These are phyloP conservation scores for Arachnomyces sp. DNA, from an alignment of 2,329 filamentous ascomycete species.

Conservation along the genomic window DNA sequence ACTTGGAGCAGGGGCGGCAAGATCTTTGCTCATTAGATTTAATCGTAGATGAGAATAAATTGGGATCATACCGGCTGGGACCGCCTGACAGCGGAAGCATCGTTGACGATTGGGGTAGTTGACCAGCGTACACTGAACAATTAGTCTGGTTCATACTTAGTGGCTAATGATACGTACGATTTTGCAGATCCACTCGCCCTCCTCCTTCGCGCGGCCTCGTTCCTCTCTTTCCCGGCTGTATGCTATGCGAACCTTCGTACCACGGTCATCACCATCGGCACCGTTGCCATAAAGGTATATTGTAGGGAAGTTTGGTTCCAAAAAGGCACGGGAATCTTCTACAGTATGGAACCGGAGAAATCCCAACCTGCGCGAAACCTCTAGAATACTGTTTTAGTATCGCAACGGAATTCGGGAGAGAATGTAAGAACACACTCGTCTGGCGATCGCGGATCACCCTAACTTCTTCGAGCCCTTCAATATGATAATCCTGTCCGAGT, in stretches of 20 bases:
- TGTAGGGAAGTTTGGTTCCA: slow-evolving; percentile 44
- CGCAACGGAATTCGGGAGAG: background rate
- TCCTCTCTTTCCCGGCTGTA: slow-evolving; percentile 48
- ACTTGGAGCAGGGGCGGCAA: slow-evolving; percentile 19
- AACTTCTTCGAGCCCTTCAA: slow-evolving; percentile 48
- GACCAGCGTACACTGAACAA: slow-evolving; percentile 43
- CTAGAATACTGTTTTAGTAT: slow-evolving; percentile 27
- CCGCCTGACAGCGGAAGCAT: slow-evolving; percentile 52
- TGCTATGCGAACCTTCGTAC: slow-evolving; percentile 42
- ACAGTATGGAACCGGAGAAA: slow-evolving; percentile 48
- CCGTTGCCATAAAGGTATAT: slow-evolving; percentile 43
- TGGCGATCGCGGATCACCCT: slow-evolving; percentile 51
- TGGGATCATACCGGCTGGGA: slow-evolving; percentile 40
- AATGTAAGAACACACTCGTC: slow-evolving; percentile 38
- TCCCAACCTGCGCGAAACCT: slow-evolving; percentile 47
- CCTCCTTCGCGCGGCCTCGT: slow-evolving; percentile 37
- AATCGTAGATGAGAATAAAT: background rate
- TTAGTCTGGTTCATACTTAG: slow-evolving; percentile 4
- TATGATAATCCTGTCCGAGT: slow-evolving; percentile 43
- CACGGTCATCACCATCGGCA: slow-evolving; percentile 31
- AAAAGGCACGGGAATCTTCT: slow-evolving; percentile 43
- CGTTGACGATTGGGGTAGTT: slow-evolving; percentile 50
- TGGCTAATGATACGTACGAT: slow-evolving; percentile 31
- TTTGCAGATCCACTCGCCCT: slow-evolving; percentile 51
- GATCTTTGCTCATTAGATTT: too few relatives aligned